A percentile compares a stretch with the other conserved stretches of the same genome.
phyloP scores from a whole-genome alignment of 2,329 filamentous ascomycete species.

The Stemphylium vesicarium region DNA sequence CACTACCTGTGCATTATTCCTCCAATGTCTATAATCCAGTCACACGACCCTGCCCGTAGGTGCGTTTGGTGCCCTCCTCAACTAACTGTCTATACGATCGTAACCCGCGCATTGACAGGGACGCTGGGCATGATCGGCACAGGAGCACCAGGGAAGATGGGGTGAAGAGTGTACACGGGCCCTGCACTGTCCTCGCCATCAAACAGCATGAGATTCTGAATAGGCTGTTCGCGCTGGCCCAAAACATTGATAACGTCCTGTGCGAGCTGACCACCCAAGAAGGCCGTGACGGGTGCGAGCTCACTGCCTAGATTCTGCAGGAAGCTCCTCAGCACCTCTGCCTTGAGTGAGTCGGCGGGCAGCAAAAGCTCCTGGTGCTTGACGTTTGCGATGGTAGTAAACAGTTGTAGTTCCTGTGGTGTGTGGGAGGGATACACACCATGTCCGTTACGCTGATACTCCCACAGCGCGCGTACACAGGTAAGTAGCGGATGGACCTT shows the following conservation, averaged over 20 bases:
- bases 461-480: constrained; percentile 88
- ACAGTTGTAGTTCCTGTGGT: constrained; percentile 66
- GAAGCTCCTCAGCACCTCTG: constrained; percentile 79
- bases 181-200: constrained; percentile 83
- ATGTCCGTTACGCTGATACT: constrained; percentile 68
- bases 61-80: not conserved
- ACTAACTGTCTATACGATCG: constrained; percentile 17
- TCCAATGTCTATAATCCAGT: not conserved
- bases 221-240: constrained; percentile 86
- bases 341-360: constrained; percentile 52
- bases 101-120: constrained; percentile 29
- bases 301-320: constrained; percentile 85
- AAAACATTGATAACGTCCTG: constrained; percentile 98
- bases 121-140: constrained; percentile 31
- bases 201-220: constrained; percentile 94
- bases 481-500: constrained; percentile 84
- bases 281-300: constrained; percentile 83
- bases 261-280: constrained; percentile 86
- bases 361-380: constrained; percentile 72
- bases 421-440: constrained; percentile 56
- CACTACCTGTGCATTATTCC: not conserved
- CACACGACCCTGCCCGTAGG: not conserved
- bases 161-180: constrained; percentile 81
- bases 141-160: constrained; percentile 55
- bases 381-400: constrained; percentile 77